Evolutionary conservation across 2,329 filamentous ascomycete genomes (phyloP), one percentile per base, ranked within the genome.

Genomic region (Cladosporium sp.): DNA sequence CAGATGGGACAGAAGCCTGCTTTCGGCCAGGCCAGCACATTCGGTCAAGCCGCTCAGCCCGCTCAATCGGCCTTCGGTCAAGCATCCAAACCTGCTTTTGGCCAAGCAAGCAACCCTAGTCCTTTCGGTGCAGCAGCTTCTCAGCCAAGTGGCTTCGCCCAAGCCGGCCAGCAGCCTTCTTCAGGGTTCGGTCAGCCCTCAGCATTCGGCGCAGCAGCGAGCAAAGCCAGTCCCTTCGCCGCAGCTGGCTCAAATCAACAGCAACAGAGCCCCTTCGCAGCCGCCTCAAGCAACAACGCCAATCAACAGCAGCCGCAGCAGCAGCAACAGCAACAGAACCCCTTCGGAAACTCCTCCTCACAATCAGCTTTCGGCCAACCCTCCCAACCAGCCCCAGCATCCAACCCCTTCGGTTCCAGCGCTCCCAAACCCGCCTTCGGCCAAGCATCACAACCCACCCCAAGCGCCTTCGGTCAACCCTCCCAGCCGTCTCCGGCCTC

Each of bases 351-450:
- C 25, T 38, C 49, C 12, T 27, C 36, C 47, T n/a, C n/a, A n/a
- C 57, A 51, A 16, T 63, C 59, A 42, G 61, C 69, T 2, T 76
- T 76, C 55, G 71, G 70, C 12, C 65, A 74, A 50, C 64, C 72
- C 18, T 50, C 52, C 12, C 57, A 61, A 41, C 55, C 53, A 35
- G 50, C 56, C 15, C 27, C 38, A 15, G 29, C 42, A 19, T 22
- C 22, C 15, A 49, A 32, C 40, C 22, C 46, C 8, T 59, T 59
- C 33, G 58, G 51, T 15, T 35, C 32, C 11, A 38, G 50, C 39
- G 42, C 50, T 18, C 20, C 51, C 15, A 48, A 53, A 19, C 43
- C 53, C 29, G 49, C 50, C 25, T 53, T 53, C 29, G 51, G 51
- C 19, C 51, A 53, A 35, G 16, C 51, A 18, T 29, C 43, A 25